phyloP scores from a whole-genome alignment of 805 yeast genomes.

The Wickerhamomyces mucosus region DNA sequence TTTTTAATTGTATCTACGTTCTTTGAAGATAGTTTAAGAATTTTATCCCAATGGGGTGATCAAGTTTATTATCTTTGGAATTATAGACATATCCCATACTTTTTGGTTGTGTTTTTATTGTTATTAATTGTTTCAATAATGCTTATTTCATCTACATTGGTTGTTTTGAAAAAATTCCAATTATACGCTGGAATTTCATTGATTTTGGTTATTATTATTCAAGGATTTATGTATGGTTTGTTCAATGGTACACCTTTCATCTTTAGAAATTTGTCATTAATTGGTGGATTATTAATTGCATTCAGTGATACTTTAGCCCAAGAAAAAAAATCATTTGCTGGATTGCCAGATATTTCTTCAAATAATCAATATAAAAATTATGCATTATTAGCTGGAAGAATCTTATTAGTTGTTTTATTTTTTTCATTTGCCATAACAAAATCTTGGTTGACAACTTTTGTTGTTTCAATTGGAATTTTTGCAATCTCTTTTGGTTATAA shows the following conservation, averaged over 20 bases:
- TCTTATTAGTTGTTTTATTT: constrained; percentile 75
- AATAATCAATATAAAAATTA: constrained; percentile 66
- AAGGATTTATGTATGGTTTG: constrained; percentile 84
- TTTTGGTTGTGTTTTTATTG: constrained; percentile 69
- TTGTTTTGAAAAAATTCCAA: constrained; percentile 60
- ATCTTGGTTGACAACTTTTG: constrained; percentile 55
- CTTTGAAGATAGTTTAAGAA: constrained; percentile 80
- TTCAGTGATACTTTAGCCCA: constrained; percentile 79
- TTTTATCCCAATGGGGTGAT: constrained; percentile 80
- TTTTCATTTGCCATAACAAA: constrained; percentile 75
- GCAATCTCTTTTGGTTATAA: constrained; percentile 88
- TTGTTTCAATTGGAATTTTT: constrained; percentile 62
- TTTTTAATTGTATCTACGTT: constrained; percentile 89
- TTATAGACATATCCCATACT: constrained; percentile 69
- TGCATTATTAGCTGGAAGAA: constrained; percentile 78
- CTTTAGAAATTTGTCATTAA: constrained; percentile 78
- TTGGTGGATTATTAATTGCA: constrained; percentile 86
- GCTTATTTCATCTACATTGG: constrained; percentile 62
- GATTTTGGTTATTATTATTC: constrained; percentile 62
- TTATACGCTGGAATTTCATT: constrained; percentile 64
- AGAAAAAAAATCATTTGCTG: constrained; percentile 46
- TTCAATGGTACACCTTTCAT: constrained; percentile 69
- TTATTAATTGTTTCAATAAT: constrained; percentile 54
- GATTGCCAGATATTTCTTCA: constrained; percentile 44
- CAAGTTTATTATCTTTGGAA: constrained; percentile 79